Base-by-base conservation (phyloP, 495 filamentous ascomycete genomes). In the Aspergillus panamensis region DNA sequence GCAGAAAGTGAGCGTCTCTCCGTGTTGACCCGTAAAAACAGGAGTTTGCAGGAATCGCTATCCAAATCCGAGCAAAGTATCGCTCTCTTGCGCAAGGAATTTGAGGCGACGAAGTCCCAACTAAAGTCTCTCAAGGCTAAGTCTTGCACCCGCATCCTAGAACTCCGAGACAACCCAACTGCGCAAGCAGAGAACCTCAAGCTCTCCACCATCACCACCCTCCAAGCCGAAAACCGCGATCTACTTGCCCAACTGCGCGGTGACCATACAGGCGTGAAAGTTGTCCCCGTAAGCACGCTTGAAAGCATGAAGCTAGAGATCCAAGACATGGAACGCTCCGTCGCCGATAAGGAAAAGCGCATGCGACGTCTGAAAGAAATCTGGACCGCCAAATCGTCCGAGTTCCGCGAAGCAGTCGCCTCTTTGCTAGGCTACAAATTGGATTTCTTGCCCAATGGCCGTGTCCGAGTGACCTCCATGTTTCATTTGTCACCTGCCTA, bases 351-450 rank as follows among this genome's bases (percentile, higher is more conserved):
- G 58, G 90, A 95, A 61, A 97, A 97, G 72, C 84, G 85, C 44
- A 89, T 88, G 63, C 81, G 84, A 14, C 87, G 94, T 12, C 83
- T 96, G 39, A 93, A 91, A 60, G 86, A 96, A 62, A 92, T 97
- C 57, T 99, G 89, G 86, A 80, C 82, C 3, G 80, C 87, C 57
- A 97, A 97, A 69, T 87, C 87, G 12, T 83, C 85, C 60, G 94
- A 97, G 72, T 96, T 97, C 78, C 87, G 94, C 12, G 90, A 97
- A 72, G 90, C 92, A 3, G 90, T 97, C 35, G 88, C 90, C 61
- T 88, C 83, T 48, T 80, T 96, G 3, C 80, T 99, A 2, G 94
- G 94, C 0, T 97, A 89, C 85, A 92, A 92, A 52, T 82, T 97
- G 33, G 88, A 95, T 51, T 96, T 97, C 75, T 83, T 96, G 66